A percentile compares a stretch with the other conserved stretches of the same genome.
Conservation (phyloP, 768 basidiomycete genomes). For the Termitomyces sp. region DNA sequence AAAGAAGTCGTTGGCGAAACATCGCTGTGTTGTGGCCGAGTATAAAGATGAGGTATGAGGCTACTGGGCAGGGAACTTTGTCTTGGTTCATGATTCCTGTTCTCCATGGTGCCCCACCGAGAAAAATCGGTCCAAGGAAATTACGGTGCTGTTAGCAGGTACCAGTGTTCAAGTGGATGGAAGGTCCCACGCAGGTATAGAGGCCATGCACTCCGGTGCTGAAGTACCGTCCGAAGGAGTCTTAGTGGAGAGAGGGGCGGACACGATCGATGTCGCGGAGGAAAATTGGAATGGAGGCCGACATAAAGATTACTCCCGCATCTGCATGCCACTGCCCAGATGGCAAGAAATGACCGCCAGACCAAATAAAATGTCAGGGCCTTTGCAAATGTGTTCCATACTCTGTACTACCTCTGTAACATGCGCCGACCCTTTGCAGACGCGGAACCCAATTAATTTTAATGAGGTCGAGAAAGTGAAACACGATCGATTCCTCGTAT, state of each 20-base stretch:
- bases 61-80: slow-evolving; percentile 49
- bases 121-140: slow-evolving; percentile 13
- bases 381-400: background rate
- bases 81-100: slow-evolving; percentile 18
- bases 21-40: slow-evolving; percentile 29
- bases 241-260: slow-evolving; percentile 17
- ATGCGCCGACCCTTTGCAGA: background rate
- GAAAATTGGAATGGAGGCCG: slow-evolving; percentile 26
- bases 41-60: slow-evolving; percentile 44
- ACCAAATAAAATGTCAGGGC: slow-evolving; percentile 1
- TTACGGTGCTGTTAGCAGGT: slow-evolving; percentile 14
- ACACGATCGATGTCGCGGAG: slow-evolving; percentile 33
- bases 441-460: slow-evolving; percentile 5
- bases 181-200: slow-evolving; percentile 17
- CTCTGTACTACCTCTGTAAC: background rate
- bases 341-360: slow-evolving; percentile 13
- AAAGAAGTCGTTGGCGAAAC: slow-evolving; percentile 16
- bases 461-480: slow-evolving; percentile 27
- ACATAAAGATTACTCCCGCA: slow-evolving; percentile 36
- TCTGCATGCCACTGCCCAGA: slow-evolving; percentile 7
- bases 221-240: slow-evolving; percentile 18
- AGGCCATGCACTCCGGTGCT: slow-evolving; percentile 23
- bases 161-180: slow-evolving; percentile 12
- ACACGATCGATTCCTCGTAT: slow-evolving; percentile 41
- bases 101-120: slow-evolving; percentile 16